These are phyloP conservation scores for Nephromyces sp. DNA, from an alignment of 169 alveolate genomes.

Conservation along the genomic window DNA sequence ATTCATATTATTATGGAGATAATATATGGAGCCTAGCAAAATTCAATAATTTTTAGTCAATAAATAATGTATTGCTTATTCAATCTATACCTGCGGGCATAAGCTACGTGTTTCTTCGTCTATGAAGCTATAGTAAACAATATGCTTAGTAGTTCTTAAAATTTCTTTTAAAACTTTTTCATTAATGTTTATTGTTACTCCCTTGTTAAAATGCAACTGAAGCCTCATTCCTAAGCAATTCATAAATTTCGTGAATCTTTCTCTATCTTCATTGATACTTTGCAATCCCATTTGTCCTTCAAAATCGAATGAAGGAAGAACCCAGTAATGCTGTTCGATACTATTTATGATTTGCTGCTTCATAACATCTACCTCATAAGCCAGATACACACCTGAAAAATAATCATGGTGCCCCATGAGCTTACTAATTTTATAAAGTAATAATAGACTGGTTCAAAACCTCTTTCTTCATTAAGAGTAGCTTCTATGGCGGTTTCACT, in stretches of 20 bases:
- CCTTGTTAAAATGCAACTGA: background rate
- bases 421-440: too few relatives aligned
- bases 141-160: background rate
- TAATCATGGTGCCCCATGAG: too few relatives aligned
- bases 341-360: background rate
- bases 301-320: background rate
- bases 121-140: background rate
- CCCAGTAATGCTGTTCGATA: background rate
- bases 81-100: background rate
- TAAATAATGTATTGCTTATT: background rate
- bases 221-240: background rate
- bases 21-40: too few relatives aligned
- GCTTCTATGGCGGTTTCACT: background rate
- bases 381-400: background rate
- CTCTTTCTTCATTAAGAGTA: background rate
- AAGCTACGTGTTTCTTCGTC: background rate
- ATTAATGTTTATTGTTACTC: background rate
- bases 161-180: background rate
- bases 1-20: too few relatives aligned
- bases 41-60: too few relatives aligned
- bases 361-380: background rate
- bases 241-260: background rate
- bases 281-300: background rate
- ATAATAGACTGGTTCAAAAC: too few relatives aligned
- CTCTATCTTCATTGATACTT: background rate